Percentiles rank a stretch among this genome's conserved stretches.
Conservation (phyloP, 768 basidiomycete genomes). For the Auricularia auricula-judae region DNA sequence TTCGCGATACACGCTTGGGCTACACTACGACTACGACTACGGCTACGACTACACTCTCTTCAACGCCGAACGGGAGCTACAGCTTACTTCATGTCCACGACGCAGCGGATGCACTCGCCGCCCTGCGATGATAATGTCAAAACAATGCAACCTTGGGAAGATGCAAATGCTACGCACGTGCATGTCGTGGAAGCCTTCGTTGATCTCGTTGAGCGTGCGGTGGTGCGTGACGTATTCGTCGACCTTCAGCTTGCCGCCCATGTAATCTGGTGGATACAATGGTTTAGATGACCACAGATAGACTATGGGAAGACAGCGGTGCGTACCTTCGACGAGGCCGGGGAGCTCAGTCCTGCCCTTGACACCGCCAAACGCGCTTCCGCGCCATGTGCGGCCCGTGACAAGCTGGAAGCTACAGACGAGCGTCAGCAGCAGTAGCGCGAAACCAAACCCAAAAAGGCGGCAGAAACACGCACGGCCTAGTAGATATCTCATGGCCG, state of each 20-base stretch:
- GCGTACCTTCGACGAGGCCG: slow-evolving; percentile 76
- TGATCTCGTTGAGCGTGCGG: slow-evolving; percentile 62
- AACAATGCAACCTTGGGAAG: not conserved
- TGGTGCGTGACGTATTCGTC: slow-evolving; percentile 95
- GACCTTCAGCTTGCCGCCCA: slow-evolving; percentile 71
- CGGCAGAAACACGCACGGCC: slow-evolving; percentile 46
- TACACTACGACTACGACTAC: not conserved
- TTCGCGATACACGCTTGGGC: not conserved
- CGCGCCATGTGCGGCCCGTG: slow-evolving; percentile 90
- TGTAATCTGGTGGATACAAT: slow-evolving; percentile 48
- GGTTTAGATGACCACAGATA: too few species aligned
- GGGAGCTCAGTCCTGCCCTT: slow-evolving; percentile 96
- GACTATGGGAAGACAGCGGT: not conserved
- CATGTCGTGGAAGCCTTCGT: slow-evolving; percentile 90
- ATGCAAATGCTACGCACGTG: slow-evolving; percentile 52
- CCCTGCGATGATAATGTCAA: slow-evolving; percentile 28
- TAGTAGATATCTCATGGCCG: slow-evolving; percentile 86
- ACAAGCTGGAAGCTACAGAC: slow-evolving; percentile 43
- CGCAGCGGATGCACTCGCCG: slow-evolving; percentile 89
- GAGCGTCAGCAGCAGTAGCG: too few species aligned
- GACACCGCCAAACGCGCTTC: slow-evolving; percentile 92
- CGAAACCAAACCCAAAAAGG: slow-evolving; percentile 9
- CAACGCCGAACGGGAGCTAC: not conserved
- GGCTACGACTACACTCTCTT: slow-evolving; percentile 1
- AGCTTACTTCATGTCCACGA: slow-evolving; percentile 67